Evolutionary conservation across 805 yeast species (phyloP), one percentile per base, ranked within the genome.

Genomic region (Debaryomyces castellii): DNA sequence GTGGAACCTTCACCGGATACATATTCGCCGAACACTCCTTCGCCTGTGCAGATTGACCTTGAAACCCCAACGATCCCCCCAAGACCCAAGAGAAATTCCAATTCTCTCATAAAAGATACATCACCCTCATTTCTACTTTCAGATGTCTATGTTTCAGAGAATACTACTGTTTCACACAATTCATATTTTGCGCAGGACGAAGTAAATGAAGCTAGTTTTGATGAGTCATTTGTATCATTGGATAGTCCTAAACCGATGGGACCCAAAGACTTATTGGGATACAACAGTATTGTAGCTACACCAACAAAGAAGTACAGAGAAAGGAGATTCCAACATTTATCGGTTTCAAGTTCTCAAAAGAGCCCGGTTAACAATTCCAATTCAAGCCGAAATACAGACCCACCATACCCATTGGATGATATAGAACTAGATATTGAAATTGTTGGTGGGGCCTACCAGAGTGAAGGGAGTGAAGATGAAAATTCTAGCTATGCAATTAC

Each of bases 171-270:
- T 11, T 7, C 34, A 16, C 34, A 11, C 11, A 16, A 30, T 11
- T 14, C 20, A 16, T 14, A 14, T 16, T 40, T 9, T 30, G 40
- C 39, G 9, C 41, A 35, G 25, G 35, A 33, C 36, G 40, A 39
- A 16, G 18, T 18, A 16, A 22, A 30, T 43, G 56, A 50, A 5
- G 39, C 45, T n/a, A 48, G 46, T n/a, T 34, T 36, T 16, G 62
- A 61, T 20, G 66, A 59, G 17, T 51, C 67, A 21, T 52, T 54
- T 32, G 37, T 52, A 30, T 59, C 64, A 16, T 51, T 47, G 42
- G 70, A 64, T 4, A 63, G 68, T 32, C 70, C 73, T 14, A 61
- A 61, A 36, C 75, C 70, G 1, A 69, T 60, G 60, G 76, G 76
- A 1, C 76, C 76, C 1, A 63, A 65, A 51, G 67, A 62, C 36